Evolutionary conservation across 2,329 filamentous ascomycete genomes (phyloP).

Genomic region (Colletotrichum neosansevieriae): DNA sequence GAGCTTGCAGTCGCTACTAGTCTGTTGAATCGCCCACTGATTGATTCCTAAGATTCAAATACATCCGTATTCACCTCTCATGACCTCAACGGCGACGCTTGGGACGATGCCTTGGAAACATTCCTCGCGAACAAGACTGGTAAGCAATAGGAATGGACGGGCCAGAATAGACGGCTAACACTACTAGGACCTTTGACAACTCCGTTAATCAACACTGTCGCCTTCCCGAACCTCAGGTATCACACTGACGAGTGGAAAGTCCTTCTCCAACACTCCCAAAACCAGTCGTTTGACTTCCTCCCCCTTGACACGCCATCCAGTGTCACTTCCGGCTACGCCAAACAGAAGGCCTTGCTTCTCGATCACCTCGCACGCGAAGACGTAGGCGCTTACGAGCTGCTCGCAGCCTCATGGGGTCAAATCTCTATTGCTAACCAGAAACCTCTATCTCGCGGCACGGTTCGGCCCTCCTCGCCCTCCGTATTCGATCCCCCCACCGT

Average conservation of each 20-base stretch:
- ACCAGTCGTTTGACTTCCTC: constrained; percentile 43
- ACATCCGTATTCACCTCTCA: constrained; percentile 29
- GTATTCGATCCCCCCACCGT: constrained; percentile 54
- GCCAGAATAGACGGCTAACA: neutral
- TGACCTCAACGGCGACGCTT: constrained; percentile 22
- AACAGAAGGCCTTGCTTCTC: constrained; percentile 48
- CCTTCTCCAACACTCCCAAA: constrained; percentile 42
- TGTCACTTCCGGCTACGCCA: constrained; percentile 52
- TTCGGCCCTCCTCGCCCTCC: constrained; percentile 53
- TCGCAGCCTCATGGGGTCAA: constrained; percentile 49
- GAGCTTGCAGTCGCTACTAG: neutral
- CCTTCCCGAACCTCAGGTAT: constrained; percentile 44
- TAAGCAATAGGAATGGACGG: neutral
- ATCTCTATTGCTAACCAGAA: constrained; percentile 52
- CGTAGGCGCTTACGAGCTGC: constrained; percentile 46
- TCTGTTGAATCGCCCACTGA: neutral
- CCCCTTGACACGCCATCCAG: constrained; percentile 45
- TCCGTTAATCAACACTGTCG: constrained; percentile 47
- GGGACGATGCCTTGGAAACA: constrained; percentile 15
- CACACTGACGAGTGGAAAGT: constrained; percentile 43
- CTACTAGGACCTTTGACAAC: constrained; percentile 35
- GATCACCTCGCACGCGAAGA: constrained; percentile 43
- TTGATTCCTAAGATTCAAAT: constrained; percentile 10
- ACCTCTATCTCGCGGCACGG: constrained; percentile 58
- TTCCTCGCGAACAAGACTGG: constrained; percentile 34